Evolutionary conservation across 257 asterid genomes (phyloP), one percentile per base, ranked within the genome.

Genomic region (Plantago major): DNA sequence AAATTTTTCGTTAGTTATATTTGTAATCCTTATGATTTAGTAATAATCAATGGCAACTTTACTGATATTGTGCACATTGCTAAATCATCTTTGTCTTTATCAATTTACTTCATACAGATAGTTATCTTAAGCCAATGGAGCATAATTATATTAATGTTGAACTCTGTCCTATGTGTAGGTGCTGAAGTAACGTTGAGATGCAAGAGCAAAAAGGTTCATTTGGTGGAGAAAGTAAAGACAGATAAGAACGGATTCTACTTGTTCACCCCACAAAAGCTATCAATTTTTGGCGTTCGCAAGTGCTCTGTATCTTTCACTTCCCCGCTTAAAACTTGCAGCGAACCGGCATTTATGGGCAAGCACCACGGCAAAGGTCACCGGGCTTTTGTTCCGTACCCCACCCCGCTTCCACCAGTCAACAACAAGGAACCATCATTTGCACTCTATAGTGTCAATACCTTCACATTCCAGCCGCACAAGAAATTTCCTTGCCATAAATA

Each of bases 161-260:
- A 52, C 9, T 52, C 7, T 33, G 8, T 22, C 40, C 3, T 0
- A 58, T 49, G 38, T 71, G 16, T 74, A 85, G 90, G 82, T 18
- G 90, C 94, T 0, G 47, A 52, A 42, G 95, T 88, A 64, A 84
- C 71, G 28, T 60, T 89, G 37, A 74, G 65, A 69, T 85, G 96
- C 74, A 73, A 69, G 71, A 78, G 70, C 82, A 71, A 81, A 1
- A 76, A 76, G 60, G 15, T 17, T 3, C 44, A 57, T 1, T 3
- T 63, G 5, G 56, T 58, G 11, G 74, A 57, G n/a, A 16, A 43
- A 30, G 67, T 71, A 3, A 69, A 4, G 7, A 74, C 86, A 3
- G 79, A 77, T 60, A 66, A 60, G 56, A 80, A 74, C 14, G 86
- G 86, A 4, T 75, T 59, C 38, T 80, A 77, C 66, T 43, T 60